Evolutionary conservation across 2,329 filamentous ascomycete species (phyloP).

Genomic region (Aspergillus ochraceoroseus): DNA sequence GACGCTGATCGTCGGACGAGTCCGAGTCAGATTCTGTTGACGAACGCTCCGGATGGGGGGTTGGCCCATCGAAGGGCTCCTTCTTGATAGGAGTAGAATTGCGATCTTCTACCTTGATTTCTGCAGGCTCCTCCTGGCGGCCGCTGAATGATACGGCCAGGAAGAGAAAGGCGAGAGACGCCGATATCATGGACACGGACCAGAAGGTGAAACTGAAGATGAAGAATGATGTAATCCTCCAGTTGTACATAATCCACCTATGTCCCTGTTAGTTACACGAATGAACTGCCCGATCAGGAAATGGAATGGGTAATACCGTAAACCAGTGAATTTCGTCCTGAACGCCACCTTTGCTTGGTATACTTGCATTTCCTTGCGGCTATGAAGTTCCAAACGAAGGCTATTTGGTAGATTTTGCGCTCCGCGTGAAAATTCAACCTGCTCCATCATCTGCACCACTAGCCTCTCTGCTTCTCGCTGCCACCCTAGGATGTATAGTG

Average conservation of each 20-base stretch:
- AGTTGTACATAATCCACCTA: conserved; percentile 80
- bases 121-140: conserved; percentile 10
- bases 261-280: conserved; percentile 18
- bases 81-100: conserved; percentile 23
- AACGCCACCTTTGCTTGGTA: conserved; percentile 67
- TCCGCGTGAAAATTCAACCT: conserved; percentile 59
- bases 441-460: conserved; percentile 67
- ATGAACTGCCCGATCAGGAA: too few species aligned
- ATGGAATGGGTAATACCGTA: conserved; percentile 55
- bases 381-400: conserved; percentile 64
- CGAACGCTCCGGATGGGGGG: conserved; percentile 3
- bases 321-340: conserved; percentile 67
- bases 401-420: conserved; percentile 50
- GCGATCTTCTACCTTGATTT: conserved; percentile 18
- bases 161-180: conserved; percentile 60
- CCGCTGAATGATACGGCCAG: conserved; percentile 45
- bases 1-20: conserved; percentile 1
- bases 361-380: conserved; percentile 65
- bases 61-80: conserved; percentile 14
- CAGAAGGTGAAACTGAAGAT: conserved; percentile 70
- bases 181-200: conserved; percentile 65
- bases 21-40: conserved; percentile 6
- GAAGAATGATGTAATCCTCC: conserved; percentile 65
- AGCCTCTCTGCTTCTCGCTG: conserved; percentile 61
- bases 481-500: conserved; percentile 64